phyloP scores from a whole-genome alignment of 2,329 filamentous ascomycete genomes.

The Paramyrothecium sp. region DNA sequence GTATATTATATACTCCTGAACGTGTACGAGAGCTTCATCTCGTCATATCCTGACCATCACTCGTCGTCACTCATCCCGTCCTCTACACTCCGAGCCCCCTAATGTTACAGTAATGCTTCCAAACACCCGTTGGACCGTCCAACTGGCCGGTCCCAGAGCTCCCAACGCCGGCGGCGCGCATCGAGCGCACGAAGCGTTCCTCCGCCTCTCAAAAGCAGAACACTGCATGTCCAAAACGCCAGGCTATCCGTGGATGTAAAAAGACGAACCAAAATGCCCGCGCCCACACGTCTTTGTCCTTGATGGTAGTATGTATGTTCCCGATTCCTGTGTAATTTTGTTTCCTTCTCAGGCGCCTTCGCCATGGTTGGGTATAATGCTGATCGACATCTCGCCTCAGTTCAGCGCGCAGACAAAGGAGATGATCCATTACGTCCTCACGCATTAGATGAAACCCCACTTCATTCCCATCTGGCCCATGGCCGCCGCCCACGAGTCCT shows the following conservation, averaged over 20 bases:
- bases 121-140: background rate
- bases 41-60: background rate
- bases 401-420: background rate
- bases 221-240: conserved; percentile 9
- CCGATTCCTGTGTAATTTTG: background rate
- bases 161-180: conserved; percentile 7
- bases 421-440: background rate
- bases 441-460: conserved; percentile 31
- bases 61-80: background rate
- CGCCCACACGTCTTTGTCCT: background rate
- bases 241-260: conserved; percentile 8
- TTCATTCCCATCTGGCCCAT: conserved; percentile 24
- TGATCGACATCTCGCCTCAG: too few relatives aligned
- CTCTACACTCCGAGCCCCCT: background rate
- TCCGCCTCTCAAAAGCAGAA: conserved; percentile 1
- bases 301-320: background rate
- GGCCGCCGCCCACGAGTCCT: conserved; percentile 36
- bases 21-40: background rate
- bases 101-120: conserved; percentile 10
- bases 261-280: background rate
- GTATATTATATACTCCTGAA: background rate
- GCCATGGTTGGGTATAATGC: background rate
- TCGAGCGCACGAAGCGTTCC: background rate
- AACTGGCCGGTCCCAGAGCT: background rate
- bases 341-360: background rate